Evolutionary conservation across 2,329 filamentous ascomycete species (phyloP), one percentile per base, ranked within the genome.

Genomic region (Botrytis byssoidea): DNA sequence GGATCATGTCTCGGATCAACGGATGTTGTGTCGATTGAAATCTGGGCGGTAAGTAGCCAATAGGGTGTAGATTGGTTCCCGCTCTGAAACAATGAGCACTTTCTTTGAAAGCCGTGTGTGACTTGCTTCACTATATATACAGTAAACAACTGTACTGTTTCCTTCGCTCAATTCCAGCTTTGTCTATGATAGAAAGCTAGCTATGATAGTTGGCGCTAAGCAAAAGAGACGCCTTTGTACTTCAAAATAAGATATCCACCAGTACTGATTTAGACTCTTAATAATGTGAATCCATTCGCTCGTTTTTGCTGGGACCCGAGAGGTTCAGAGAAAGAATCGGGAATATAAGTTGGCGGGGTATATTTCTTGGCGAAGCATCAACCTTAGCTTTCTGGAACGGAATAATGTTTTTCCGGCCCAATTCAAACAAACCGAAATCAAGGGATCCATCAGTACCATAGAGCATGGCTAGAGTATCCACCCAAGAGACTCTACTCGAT

Each of bases 1-100:
- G 20, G 67, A 46, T 70, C 40, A 61, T 70, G 55, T 16, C 68
- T 70, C 42, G 42, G n/a, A 61, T 18, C 55, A 57, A 35, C 20
- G 51, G 55, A 70, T 46, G 8, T 12, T 60, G 20, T 59, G 35
- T 29, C n/a, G 64, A 32, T n/a, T 67, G 22, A 51, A 37, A n/a
- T 37, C 22, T 48, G 32, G 8, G 48, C 4, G 65, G 40, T 29
- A 37, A 37, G 20, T 18, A 29, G n/a, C n/a, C 4, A 22, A 29
- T 40, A n/a, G 22, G 46, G 25, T 16, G 14, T 29, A 42, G 16
- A 29, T 44, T 44, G 16, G n/a, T 51, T 55, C 32, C 8, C 32
- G 22, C 29, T 51, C 18, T 37, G 8, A 18, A n/a, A n/a, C 10
- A n/a, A 3, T 8, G 12, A 37, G 32, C 6, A 12, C 12, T 14